phyloP scores from a whole-genome alignment of 176 grass and related monocot genomes.

The Leersia perrieri region DNA sequence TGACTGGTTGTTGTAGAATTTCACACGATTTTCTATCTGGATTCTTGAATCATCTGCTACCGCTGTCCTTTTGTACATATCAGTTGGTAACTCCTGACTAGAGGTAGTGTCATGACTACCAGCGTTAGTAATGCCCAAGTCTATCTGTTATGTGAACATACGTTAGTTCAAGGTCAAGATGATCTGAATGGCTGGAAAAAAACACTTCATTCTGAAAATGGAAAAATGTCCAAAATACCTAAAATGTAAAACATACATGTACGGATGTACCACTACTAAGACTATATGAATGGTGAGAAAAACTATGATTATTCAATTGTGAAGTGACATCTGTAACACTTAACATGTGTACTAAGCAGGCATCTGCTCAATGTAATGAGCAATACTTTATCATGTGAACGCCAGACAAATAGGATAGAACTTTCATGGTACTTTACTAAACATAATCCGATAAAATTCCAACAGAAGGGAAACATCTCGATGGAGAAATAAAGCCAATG shows the following conservation, averaged over 20 bases:
- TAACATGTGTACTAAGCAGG: neutral
- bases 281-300: slow-evolving; percentile 8
- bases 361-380: neutral
- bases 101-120: slow-evolving; percentile 62
- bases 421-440: neutral
- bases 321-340: slow-evolving; percentile 1
- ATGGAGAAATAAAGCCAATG: slow-evolving; percentile 14
- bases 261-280: neutral
- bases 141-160: slow-evolving; percentile 38
- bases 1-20: slow-evolving; percentile 23
- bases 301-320: neutral
- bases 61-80: slow-evolving; percentile 35
- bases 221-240: slow-evolving; percentile 1
- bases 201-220: slow-evolving; percentile 15
- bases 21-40: slow-evolving; percentile 39
- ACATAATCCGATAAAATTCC: neutral
- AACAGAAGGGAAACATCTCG: neutral
- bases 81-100: slow-evolving; percentile 50
- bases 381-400: neutral
- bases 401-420: slow-evolving; percentile 1
- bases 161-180: slow-evolving; percentile 9
- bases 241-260: neutral
- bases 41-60: slow-evolving; percentile 30
- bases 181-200: neutral
- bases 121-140: slow-evolving; percentile 38